Evolutionary conservation across 2,329 filamentous ascomycete species (phyloP).

Genomic region (Penicillium expansum): DNA sequence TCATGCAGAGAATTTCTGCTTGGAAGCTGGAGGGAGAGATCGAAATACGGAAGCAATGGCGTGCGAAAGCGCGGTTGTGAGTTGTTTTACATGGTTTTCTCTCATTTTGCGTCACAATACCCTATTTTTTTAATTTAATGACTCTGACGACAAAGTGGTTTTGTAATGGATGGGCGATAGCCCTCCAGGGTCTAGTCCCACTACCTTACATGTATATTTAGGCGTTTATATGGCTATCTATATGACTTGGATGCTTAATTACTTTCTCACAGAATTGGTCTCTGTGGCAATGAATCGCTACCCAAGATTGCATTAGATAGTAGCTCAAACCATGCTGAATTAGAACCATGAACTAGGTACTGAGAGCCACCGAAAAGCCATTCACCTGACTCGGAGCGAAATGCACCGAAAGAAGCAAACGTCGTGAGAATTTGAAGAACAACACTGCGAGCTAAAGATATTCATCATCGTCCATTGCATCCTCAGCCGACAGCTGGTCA

Average conservation of each 20-base stretch:
- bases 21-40: conserved; percentile 38
- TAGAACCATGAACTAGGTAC: neutral
- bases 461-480: conserved; percentile 35
- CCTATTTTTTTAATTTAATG: neutral
- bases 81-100: neutral
- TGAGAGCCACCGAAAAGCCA: neutral
- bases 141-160: neutral
- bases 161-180: neutral
- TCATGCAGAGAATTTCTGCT: conserved; percentile 28
- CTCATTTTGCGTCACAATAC: neutral
- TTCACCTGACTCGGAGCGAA: neutral
- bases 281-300: neutral
- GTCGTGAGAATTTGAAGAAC: neutral
- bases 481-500: conserved; percentile 17
- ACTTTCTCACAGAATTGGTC: neutral
- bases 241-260: neutral
- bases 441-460: conserved; percentile 18
- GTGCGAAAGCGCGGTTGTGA: conserved; percentile 34
- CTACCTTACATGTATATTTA: neutral
- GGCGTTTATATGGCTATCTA: neutral
- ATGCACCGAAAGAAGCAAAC: neutral
- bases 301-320: neutral
- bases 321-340: neutral
- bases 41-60: conserved; percentile 32
- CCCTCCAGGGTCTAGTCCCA: too few relatives aligned